Percentiles rank a stretch among this genome's conserved stretches.
Conservation (phyloP, 331 rosid species). For the Acacia concinna region DNA sequence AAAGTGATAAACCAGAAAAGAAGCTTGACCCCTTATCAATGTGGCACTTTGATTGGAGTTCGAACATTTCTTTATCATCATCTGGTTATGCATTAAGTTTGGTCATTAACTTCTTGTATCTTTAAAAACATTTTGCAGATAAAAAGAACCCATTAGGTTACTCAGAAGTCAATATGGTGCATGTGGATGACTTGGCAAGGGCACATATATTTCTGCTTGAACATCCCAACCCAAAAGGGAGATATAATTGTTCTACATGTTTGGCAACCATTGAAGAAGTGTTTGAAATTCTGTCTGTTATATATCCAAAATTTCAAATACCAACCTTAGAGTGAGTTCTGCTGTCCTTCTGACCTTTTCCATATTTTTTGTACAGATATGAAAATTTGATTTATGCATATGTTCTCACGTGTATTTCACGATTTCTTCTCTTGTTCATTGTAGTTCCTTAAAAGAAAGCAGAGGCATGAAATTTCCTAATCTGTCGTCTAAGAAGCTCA, state of each 20-base stretch:
- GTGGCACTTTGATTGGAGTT: background rate
- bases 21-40: background rate
- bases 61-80: background rate
- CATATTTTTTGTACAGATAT: background rate
- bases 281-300: constrained; percentile 24
- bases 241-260: constrained; percentile 45
- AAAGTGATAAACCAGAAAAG: background rate
- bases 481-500: constrained; percentile 57
- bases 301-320: constrained; percentile 45
- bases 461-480: constrained; percentile 20
- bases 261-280: constrained; percentile 22
- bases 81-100: background rate
- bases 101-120: background rate
- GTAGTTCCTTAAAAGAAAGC: background rate
- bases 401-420: background rate
- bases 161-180: constrained; percentile 30
- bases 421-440: background rate
- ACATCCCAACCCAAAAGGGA: constrained; percentile 63
- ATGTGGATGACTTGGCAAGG: constrained; percentile 64
- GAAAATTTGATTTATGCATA: background rate
- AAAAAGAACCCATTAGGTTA: background rate
- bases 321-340: constrained; percentile 49
- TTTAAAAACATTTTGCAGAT: background rate
- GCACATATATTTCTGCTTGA: constrained; percentile 69
- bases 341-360: background rate